Evolutionary conservation across 2,329 filamentous ascomycete species (phyloP).

Genomic region (Erysiphe neolycopersici): DNA sequence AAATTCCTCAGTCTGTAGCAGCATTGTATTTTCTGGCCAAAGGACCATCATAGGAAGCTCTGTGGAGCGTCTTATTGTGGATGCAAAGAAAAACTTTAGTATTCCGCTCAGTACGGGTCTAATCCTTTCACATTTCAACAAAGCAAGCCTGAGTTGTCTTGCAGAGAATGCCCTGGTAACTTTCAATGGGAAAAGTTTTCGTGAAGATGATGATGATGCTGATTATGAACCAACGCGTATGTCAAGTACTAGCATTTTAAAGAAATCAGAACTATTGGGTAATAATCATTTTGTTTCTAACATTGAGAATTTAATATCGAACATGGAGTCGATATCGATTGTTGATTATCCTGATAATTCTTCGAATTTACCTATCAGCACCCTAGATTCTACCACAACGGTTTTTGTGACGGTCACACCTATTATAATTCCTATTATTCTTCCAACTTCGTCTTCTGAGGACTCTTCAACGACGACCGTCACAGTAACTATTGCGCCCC

Average conservation of each 20-base stretch:
- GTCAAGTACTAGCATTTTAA: no score
- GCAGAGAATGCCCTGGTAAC: conserved; percentile 72
- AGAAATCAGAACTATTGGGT: neutral
- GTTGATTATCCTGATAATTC: conserved; percentile 1
- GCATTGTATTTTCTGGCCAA: conserved; percentile 17
- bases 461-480: neutral
- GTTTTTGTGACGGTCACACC: neutral
- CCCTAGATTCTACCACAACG: conserved; percentile 2
- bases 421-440: neutral
- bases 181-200: conserved; percentile 30
- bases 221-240: neutral
- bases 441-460: neutral
- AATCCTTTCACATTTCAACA: conserved; percentile 52
- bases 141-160: conserved; percentile 49
- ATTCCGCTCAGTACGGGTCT: conserved; percentile 44
- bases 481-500: neutral
- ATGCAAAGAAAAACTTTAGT: conserved; percentile 40
- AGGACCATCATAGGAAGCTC: conserved; percentile 59
- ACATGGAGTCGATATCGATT: neutral
- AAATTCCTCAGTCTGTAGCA: conserved; percentile 27
- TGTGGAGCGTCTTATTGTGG: conserved; percentile 45
- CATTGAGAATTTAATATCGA: no score
- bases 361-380: conserved; percentile 1
- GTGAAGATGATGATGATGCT: conserved; percentile 4
- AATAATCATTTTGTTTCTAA: no score